These are phyloP conservation scores for Phytophthora pisi DNA, from an alignment of 352 stramenopile species.

Conservation along the genomic window DNA sequence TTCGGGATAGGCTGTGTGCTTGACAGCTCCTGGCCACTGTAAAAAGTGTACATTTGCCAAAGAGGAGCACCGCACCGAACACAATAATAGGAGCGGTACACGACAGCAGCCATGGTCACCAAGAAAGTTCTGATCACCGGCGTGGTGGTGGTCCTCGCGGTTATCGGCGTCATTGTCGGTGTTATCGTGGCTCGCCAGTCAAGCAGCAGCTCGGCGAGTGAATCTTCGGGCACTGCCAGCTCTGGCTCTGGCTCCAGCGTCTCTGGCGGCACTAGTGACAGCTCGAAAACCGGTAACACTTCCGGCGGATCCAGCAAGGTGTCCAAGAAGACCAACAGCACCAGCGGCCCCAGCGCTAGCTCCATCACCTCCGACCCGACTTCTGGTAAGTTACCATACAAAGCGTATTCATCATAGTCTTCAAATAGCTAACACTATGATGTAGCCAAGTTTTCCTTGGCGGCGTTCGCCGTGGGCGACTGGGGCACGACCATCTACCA, in stretches of 20 bases:
- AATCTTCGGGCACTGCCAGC: neutral
- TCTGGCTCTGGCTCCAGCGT: neutral
- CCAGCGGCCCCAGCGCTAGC: neutral
- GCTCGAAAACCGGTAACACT: neutral
- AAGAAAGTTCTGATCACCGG: constrained; percentile 1
- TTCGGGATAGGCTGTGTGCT: neutral
- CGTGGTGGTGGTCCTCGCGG: constrained; percentile 1
- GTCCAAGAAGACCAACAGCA: neutral
- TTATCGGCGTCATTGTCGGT: constrained; percentile 4
- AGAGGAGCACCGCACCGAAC: neutral
- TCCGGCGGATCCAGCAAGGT: neutral
- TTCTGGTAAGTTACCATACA: neutral
- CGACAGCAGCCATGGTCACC: neutral
- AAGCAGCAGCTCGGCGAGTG: neutral
- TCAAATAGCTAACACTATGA: too few species aligned
- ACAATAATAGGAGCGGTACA: neutral
- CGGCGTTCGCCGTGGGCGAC: constrained; percentile 19
- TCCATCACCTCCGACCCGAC: constrained; percentile 3
- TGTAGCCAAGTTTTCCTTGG: constrained; percentile 16
- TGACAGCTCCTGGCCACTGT: neutral
- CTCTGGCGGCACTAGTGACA: neutral
- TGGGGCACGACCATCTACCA: constrained; percentile 42
- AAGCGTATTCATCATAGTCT: too few species aligned
- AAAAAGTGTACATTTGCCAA: neutral
- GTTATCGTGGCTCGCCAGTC: neutral